These are phyloP conservation scores for Trichoderma parareesei DNA, from an alignment of 495 filamentous ascomycete species.

Conservation along the genomic window DNA sequence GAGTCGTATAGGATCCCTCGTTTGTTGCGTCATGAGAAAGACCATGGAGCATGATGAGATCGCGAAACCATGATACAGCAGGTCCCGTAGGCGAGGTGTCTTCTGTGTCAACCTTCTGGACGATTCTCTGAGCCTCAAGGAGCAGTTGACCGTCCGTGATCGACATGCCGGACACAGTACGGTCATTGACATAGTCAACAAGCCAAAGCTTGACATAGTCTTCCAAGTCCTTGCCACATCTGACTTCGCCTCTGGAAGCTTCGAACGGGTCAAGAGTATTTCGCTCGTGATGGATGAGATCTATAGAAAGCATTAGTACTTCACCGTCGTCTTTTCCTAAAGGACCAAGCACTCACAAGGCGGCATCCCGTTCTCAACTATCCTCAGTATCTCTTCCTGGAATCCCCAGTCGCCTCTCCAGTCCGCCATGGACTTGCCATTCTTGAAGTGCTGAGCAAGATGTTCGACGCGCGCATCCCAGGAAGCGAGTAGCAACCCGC, in stretches of 20 bases:
- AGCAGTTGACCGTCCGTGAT: not conserved
- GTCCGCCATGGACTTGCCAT: constrained; percentile 39
- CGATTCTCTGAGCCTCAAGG: not conserved
- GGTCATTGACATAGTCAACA: not conserved
- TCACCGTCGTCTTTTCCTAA: not conserved
- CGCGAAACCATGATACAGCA: constrained; percentile 22
- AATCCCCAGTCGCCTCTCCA: constrained; percentile 51
- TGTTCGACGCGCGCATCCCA: constrained; percentile 43
- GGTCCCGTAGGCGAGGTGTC: not conserved
- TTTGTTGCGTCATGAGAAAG: not conserved
- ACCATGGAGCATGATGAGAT: constrained; percentile 20
- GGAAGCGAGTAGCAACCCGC: constrained; percentile 29
- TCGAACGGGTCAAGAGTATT: constrained; percentile 19
- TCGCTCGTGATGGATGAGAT: constrained; percentile 26
- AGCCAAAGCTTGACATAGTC: constrained; percentile 4
- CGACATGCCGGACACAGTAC: not conserved
- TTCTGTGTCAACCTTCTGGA: not conserved
- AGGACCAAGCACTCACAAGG: constrained; percentile 21
- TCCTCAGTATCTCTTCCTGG: constrained; percentile 27
- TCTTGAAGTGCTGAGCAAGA: constrained; percentile 44
- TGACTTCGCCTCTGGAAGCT: constrained; percentile 14
- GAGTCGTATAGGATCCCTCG: not conserved
- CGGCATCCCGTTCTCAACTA: constrained; percentile 41
- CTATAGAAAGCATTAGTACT: not conserved
- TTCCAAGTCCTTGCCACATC: not conserved